A percentile compares a stretch with the other conserved stretches of the same genome.
phyloP scores from a whole-genome alignment of 306 rosid genomes.

The Pyrus pyrifolia region DNA sequence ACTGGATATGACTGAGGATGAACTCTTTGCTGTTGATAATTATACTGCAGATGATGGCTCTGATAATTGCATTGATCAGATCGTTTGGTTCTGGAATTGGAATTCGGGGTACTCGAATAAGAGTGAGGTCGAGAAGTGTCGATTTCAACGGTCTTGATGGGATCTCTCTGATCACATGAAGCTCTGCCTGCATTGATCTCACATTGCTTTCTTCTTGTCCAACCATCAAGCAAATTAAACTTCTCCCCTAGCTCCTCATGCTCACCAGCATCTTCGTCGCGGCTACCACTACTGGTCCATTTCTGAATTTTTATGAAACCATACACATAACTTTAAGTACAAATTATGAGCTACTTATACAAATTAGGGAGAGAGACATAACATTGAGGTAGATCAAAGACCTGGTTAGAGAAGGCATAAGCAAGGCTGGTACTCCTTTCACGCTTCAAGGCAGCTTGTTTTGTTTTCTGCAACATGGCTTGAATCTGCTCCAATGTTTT shows the following conservation, averaged over 20 bases:
- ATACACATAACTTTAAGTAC: neutral
- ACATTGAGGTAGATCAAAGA: neutral
- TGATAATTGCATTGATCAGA: conserved; percentile 4
- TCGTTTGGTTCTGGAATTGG: neutral
- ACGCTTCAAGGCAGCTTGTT: conserved; percentile 27
- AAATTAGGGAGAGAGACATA: neutral
- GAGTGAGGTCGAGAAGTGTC: conserved; percentile 40
- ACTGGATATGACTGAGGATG: conserved; percentile 5
- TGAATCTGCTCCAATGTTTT: conserved; percentile 23
- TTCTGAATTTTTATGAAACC: neutral
- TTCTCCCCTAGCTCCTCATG: conserved; percentile 28
- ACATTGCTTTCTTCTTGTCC: conserved; percentile 21
- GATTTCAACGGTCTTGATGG: conserved; percentile 44
- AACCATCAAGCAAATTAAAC: conserved; percentile 18
- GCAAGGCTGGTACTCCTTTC: conserved; percentile 28
- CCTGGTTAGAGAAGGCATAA: conserved; percentile 47
- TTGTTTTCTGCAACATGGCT: conserved; percentile 25
- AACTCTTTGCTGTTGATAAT: conserved; percentile 10
- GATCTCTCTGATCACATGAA: conserved; percentile 37
- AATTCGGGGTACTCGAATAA: neutral
- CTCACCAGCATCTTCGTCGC: neutral
- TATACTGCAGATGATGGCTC: conserved; percentile 1
- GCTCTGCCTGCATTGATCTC: conserved; percentile 29
- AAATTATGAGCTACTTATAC: neutral
- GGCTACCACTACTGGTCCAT: neutral